Evolutionary conservation across 805 yeast genomes (phyloP), one percentile per base, ranked within the genome.

Genomic region (Candida corydali): DNA sequence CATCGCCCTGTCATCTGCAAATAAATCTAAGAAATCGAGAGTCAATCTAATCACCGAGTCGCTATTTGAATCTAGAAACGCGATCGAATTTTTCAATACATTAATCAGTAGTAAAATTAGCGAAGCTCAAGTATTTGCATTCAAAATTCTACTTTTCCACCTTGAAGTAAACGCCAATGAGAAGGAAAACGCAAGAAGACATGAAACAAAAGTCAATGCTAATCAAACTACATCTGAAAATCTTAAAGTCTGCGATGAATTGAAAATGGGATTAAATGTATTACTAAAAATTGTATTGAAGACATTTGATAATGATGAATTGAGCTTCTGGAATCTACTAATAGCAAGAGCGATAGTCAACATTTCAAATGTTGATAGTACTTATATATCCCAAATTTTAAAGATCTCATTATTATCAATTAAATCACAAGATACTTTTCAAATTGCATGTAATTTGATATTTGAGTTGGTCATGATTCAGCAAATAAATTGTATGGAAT

Each of bases 321-420:
- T 51, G 12, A 46, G 44, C 29, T 54, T 29, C 41, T 61, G 54
- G 66, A 50, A 58, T 8, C 37, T 62, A 14, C 27, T 54, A 7
- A 50, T 53, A 3, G 44, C 50, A 16, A 38, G 44, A 19, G 27
- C 58, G 7, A 25, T 56, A 3, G 2, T 26, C 3, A 19, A 26
- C 15, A 15, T 22, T 5, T 18, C n/a, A 3, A 10, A 15, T 24
- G 37, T 16, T 17, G 15, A 22, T 30, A 29, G 38, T 12, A 12
- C 23, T 12, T 27, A 32, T 26, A 9, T 36, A 23, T 25, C 18
- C 20, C 65, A 54, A 34, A 24, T 63, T 3, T 32, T 69, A 25
- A 68, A 64, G 31, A 45, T 62, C 20, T 42, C 65, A 15, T 45
- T 73, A 4, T 68, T 63, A 12, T 46, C 59, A 36, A 34, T 73